Base-by-base conservation (phyloP, 345 rosid genomes). In the Cochlearia excelsa region DNA sequence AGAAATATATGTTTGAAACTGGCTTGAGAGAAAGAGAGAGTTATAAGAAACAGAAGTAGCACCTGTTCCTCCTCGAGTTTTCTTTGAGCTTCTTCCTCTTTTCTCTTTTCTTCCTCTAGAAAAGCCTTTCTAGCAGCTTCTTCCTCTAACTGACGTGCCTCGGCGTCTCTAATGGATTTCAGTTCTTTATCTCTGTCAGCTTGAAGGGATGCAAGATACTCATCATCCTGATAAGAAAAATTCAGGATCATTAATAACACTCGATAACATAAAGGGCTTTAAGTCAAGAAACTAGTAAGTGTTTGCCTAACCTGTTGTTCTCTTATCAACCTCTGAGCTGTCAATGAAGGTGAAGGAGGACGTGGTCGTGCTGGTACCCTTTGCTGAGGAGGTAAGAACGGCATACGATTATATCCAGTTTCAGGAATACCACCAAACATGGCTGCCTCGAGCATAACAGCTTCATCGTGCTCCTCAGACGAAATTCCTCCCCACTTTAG, bases 401-500 rank as follows among this genome's bases (percentile, higher is more conserved):
- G 67, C 53, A 35, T 51, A 66, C 54, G 70, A 66, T 72, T 66
- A 68, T 87, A 94, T 59, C 79, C 88, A 62, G 83, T 68, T 62
- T 90, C 99, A 68, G 99, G 95, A 66, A 94, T 74, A 63, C 99
- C 99, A 66, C 99, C 99, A 58, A 94, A 94, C 96, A 94, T 94
- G 67, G 99, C 99, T 74, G 99, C 97, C 75, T 94, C 99, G 30
- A 94, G 99, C 99, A 94, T 94, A 60, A 94, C 97, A 44, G 99
- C 97, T 68, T 94, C 99, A 78, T 90, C 99, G 70, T 90, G 99
- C 71, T 94, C 99, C 84, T 75, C 84, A 1, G 99, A 87, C 47
- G 99, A 94, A 57, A 94, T 85, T 82, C 97, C 96, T 66, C 99
- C 99, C 97, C 99, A 94, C 99, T 93, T 65, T 10, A 66, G 30